Percentiles rank a stretch among this genome's conserved stretches.
Evolutionary conservation across 768 basidiomycete species (phyloP).

Genomic region (Trametes sanguinea): DNA sequence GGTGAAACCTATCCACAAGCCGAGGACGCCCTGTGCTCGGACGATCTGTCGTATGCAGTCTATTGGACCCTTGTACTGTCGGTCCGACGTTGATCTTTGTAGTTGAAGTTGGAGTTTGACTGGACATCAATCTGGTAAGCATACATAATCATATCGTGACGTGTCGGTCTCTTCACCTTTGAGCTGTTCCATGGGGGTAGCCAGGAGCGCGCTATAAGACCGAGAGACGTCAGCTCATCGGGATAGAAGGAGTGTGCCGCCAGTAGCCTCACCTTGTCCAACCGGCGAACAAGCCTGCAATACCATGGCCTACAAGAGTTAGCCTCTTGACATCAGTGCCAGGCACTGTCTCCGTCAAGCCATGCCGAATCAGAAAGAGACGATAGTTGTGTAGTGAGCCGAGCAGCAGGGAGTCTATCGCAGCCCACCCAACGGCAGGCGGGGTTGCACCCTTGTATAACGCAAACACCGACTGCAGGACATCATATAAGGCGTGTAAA

Average conservation of each 20-base stretch:
- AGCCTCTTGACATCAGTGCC: slow-evolving; percentile 50
- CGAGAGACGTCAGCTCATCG: too few relatives aligned
- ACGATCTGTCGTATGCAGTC: slow-evolving; percentile 69
- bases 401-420: slow-evolving; percentile 68
- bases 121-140: neutral
- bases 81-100: slow-evolving; percentile 49
- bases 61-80: slow-evolving; percentile 65
- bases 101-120: slow-evolving; percentile 72
- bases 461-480: slow-evolving; percentile 54
- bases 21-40: slow-evolving; percentile 57
- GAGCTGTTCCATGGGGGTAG: slow-evolving; percentile 77
- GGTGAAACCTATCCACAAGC: slow-evolving; percentile 76
- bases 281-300: slow-evolving; percentile 69
- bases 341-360: slow-evolving; percentile 54
- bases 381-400: slow-evolving; percentile 77
- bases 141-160: neutral
- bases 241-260: too few relatives aligned
- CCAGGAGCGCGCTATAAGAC: slow-evolving; percentile 56
- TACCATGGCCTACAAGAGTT: slow-evolving; percentile 62
- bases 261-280: slow-evolving; percentile 54
- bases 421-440: slow-evolving; percentile 72
- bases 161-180: slow-evolving; percentile 42
- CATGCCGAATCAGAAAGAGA: slow-evolving; percentile 52
- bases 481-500: neutral
- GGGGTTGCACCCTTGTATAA: slow-evolving; percentile 77